Conservation (phyloP, 2,329 filamentous ascomycete genomes). For the Fusarium sp. region DNA sequence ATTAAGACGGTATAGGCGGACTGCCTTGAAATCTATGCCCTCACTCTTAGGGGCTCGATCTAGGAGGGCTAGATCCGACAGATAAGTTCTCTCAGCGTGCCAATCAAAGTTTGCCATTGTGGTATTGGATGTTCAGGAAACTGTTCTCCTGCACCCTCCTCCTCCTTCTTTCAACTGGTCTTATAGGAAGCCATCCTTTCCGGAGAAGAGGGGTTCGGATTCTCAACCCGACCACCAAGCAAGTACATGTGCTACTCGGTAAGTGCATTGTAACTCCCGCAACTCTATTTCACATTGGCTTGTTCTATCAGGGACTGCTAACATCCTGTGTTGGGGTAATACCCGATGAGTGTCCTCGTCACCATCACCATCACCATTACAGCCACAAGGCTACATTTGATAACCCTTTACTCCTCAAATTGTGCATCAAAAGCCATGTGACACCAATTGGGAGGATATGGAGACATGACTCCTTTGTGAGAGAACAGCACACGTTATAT, state of each 20-base stretch:
- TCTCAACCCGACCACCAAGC: too few species aligned
- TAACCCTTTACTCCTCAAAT: not conserved
- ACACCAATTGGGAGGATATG: not conserved
- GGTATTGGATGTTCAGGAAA: not conserved
- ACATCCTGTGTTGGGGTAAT: not conserved
- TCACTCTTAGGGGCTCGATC: conserved; percentile 11
- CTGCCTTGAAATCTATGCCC: conserved; percentile 13
- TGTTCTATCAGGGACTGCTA: not conserved
- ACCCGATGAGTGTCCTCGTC: not conserved
- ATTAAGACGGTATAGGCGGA: not conserved
- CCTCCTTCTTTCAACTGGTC: not conserved
- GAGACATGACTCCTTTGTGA: too few species aligned
- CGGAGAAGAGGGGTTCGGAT: not conserved
- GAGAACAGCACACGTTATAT: not conserved
- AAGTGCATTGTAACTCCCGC: not conserved
- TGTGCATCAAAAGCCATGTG: not conserved
- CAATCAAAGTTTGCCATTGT: conserved; percentile 1
- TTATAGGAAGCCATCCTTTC: not conserved
- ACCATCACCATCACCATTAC: not conserved
- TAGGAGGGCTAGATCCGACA: not conserved
- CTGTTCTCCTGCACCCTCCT: not conserved
- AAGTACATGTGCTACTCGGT: not conserved
- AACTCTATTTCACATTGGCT: not conserved
- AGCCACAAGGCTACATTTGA: not conserved
- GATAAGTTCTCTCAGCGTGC: conserved; percentile 11